Evolutionary conservation across 2,329 filamentous ascomycete genomes (phyloP).

Genomic region (Diaporthe sp.): DNA sequence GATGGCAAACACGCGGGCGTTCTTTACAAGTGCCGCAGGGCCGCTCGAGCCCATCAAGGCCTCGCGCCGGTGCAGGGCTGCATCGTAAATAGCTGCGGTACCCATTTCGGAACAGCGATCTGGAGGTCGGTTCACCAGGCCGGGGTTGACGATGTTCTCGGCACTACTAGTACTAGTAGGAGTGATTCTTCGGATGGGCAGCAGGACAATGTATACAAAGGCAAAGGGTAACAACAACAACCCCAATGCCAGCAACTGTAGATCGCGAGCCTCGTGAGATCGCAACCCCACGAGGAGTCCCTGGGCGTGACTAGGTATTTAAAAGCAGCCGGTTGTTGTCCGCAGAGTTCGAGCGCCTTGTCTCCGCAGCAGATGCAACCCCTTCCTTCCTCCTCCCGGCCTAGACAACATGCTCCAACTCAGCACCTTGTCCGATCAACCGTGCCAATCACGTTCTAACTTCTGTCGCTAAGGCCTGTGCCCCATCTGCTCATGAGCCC

Average conservation of each 20-base stretch:
- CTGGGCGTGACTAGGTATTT: background rate
- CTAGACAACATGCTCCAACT: background rate
- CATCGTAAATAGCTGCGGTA: constrained; percentile 60
- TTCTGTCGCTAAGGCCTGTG: background rate
- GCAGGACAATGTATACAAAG: background rate
- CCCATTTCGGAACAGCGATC: constrained; percentile 33
- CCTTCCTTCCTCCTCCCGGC: background rate
- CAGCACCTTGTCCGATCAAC: constrained; percentile 11
- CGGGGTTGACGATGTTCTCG: background rate
- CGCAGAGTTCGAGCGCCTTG: background rate
- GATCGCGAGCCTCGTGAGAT: background rate
- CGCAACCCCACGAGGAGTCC: background rate
- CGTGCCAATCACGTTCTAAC: constrained; percentile 22
- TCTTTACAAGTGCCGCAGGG: constrained; percentile 67
- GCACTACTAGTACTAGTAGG: background rate
- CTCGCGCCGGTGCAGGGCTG: constrained; percentile 64
- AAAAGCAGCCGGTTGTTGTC: constrained; percentile 1
- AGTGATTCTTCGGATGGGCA: constrained; percentile 49
- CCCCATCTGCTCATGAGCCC: constrained; percentile 5
- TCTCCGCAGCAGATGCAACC: constrained; percentile 25
- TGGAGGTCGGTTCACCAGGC: background rate
- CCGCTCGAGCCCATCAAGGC: constrained; percentile 67
- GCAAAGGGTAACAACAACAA: too few relatives aligned
- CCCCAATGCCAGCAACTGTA: background rate
- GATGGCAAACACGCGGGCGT: constrained; percentile 72